Evolutionary conservation across 2,329 filamentous ascomycete genomes (phyloP).

Genomic region (Botrytis paeoniae): DNA sequence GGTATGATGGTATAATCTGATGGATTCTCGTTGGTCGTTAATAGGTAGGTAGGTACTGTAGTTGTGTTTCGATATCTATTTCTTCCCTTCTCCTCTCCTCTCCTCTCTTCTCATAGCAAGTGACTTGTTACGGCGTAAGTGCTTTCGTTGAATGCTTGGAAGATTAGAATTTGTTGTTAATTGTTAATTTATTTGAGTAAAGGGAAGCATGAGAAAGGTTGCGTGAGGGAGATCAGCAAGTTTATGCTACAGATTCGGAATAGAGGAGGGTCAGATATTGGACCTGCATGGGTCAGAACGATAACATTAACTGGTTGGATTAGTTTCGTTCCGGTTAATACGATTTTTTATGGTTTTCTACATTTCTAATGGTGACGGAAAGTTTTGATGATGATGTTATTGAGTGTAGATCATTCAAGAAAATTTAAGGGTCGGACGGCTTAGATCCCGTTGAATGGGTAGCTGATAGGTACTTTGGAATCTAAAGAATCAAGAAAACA

Average conservation of each 20-base stretch:
- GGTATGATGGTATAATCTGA: not conserved
- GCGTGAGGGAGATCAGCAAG: not conserved
- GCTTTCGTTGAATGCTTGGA: not conserved
- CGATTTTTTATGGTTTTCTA: not conserved
- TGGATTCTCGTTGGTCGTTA: not conserved
- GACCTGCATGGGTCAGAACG: not conserved
- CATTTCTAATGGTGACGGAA: not conserved
- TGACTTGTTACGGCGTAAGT: not conserved
- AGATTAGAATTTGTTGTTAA: not conserved
- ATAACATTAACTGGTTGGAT: not conserved
- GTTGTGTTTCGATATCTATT: not conserved
- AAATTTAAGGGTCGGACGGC: not conserved
- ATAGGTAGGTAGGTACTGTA: not conserved
- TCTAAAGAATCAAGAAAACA: not conserved
- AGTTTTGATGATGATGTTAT: constrained; percentile 1
- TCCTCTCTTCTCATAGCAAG: too few species aligned
- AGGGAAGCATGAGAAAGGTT: not conserved
- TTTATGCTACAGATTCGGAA: not conserved
- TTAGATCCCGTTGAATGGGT: not conserved
- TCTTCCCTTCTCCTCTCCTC: not conserved
- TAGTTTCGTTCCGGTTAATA: not conserved
- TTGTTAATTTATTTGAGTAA: not conserved
- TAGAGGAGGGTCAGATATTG: not conserved
- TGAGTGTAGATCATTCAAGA: not conserved
- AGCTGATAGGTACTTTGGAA: not conserved